Evolutionary conservation across 257 asterid species (phyloP).

Genomic region (Coffea canephora): DNA sequence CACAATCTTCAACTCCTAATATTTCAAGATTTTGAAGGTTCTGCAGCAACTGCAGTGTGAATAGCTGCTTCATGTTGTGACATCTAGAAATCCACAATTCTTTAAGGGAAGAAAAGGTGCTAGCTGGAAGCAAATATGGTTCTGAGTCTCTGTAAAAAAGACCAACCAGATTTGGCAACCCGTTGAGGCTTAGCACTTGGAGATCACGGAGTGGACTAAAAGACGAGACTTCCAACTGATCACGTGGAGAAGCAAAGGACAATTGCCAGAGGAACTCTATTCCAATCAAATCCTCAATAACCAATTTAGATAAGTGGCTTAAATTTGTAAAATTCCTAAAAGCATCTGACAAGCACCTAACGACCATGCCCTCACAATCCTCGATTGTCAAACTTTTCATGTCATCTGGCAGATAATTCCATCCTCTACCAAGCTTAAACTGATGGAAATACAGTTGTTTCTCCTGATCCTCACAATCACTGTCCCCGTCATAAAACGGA

Average conservation of each 20-base stretch:
- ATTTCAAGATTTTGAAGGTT: neutral
- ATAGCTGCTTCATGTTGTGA: neutral
- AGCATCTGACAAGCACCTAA: constrained; percentile 21
- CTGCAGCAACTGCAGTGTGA: neutral
- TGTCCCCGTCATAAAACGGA: neutral
- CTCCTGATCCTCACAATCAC: no score
- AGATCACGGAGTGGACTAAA: neutral
- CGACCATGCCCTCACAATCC: neutral
- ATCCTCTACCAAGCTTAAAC: no score
- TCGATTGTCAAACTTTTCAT: neutral
- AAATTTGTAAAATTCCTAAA: neutral
- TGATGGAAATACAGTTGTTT: no score
- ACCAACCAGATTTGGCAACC: constrained; percentile 14
- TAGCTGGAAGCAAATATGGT: constrained; percentile 1
- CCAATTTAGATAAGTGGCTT: neutral
- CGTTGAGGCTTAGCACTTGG: neutral
- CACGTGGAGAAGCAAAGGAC: neutral
- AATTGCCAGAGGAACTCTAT: neutral
- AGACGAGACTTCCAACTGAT: neutral
- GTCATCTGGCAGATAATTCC: constrained; percentile 17
- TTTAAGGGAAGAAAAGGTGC: constrained; percentile 14
- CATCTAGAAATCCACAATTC: neutral
- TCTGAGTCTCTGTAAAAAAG: constrained; percentile 6
- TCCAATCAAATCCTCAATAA: neutral
- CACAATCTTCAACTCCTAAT: neutral